Conservation (phyloP, 306 rosid species). For the Cucumis melo region DNA sequence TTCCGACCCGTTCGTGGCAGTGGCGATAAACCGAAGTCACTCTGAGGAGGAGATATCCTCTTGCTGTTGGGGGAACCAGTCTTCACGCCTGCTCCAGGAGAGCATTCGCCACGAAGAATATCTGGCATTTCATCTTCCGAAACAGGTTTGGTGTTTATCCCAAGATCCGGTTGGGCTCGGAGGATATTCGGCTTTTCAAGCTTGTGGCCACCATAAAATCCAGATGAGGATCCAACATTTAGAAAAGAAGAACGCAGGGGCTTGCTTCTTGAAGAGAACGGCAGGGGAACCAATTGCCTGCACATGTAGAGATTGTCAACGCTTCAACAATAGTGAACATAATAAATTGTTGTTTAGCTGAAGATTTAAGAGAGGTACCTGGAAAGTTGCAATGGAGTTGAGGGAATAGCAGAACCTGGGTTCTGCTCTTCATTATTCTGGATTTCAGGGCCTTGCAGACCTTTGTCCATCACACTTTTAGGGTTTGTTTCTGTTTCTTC, state of each 20-base stretch:
- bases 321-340: slow-evolving; percentile 5
- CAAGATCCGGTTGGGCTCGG: slow-evolving; percentile 31
- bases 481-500: slow-evolving; percentile 55
- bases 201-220: slow-evolving; percentile 32
- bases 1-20: slow-evolving; percentile 64
- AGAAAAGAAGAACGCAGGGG: slow-evolving; percentile 52
- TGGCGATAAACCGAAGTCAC: slow-evolving; percentile 42
- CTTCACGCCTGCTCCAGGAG: slow-evolving; percentile 45
- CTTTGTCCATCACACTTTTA: slow-evolving; percentile 31
- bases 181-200: slow-evolving; percentile 38
- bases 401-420: slow-evolving; percentile 31
- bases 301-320: background rate
- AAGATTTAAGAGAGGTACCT: slow-evolving; percentile 32
- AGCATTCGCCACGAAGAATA: slow-evolving; percentile 29
- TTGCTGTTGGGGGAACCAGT: slow-evolving; percentile 76
- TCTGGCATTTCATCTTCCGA: slow-evolving; percentile 54
- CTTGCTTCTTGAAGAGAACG: slow-evolving; percentile 52
- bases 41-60: slow-evolving; percentile 66
- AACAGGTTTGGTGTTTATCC: slow-evolving; percentile 23
- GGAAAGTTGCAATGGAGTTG: slow-evolving; percentile 47
- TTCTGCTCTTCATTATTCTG: slow-evolving; percentile 42
- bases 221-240: slow-evolving; percentile 40
- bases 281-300: slow-evolving; percentile 42
- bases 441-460: slow-evolving; percentile 29
- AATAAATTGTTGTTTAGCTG: slow-evolving; percentile 8